Evolutionary conservation across 345 rosid genomes (phyloP).

Genomic region (Brassica incana): DNA sequence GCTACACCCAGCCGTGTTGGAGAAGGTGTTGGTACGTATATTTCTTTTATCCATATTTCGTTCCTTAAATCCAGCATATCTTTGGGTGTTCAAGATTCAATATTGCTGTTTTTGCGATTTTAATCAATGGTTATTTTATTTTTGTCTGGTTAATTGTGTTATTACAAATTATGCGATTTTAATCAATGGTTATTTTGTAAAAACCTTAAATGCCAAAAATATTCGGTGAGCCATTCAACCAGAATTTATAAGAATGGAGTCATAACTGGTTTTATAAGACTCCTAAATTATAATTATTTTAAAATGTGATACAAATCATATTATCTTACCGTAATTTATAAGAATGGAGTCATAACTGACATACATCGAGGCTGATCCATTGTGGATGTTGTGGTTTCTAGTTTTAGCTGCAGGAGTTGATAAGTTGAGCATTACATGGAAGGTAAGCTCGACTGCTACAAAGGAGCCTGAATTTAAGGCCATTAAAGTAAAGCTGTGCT

Average conservation of each 20-base stretch:
- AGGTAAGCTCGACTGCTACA: slow-evolving; percentile 27
- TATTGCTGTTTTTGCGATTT: background rate
- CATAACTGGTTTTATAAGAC: background rate
- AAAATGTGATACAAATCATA: background rate
- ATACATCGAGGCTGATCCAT: background rate
- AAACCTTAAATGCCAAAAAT: background rate
- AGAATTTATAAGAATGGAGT: background rate
- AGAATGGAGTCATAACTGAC: background rate
- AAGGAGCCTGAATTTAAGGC: slow-evolving; percentile 11
- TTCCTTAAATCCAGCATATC: background rate
- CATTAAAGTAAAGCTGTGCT: slow-evolving; percentile 39
- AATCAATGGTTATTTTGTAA: background rate
- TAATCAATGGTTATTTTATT: background rate
- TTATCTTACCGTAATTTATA: background rate
- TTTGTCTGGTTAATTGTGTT: too few relatives aligned
- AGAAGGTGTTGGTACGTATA: slow-evolving; percentile 41
- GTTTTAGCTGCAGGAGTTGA: slow-evolving; percentile 34
- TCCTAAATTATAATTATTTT: background rate
- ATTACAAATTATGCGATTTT: background rate
- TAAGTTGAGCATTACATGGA: slow-evolving; percentile 32
- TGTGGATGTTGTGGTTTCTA: slow-evolving; percentile 1
- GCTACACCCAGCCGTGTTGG: slow-evolving; percentile 36
- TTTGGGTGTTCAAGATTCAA: background rate
- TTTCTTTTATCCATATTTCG: background rate
- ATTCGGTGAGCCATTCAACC: background rate